Percentiles rank a stretch among this genome's conserved stretches.
Conservation (phyloP, 1,139 yeast genomes). For the Zygoascus hellenicus region DNA sequence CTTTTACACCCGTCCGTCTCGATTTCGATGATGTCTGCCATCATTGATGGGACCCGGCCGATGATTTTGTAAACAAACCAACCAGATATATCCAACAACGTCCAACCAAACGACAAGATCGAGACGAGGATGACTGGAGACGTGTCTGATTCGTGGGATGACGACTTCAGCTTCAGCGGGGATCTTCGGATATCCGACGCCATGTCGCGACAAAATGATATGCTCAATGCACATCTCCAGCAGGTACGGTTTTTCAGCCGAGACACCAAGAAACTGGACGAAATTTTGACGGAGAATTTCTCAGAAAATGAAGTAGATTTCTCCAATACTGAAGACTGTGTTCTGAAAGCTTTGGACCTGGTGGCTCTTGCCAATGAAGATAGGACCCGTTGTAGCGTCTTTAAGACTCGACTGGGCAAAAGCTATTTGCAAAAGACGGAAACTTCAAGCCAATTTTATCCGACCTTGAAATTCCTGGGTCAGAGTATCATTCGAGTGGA, state of each 20-base stretch:
- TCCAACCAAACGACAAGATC: no score
- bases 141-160: slow-evolving; percentile 24
- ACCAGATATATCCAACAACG: no score
- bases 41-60: no score
- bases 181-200: slow-evolving; percentile 17
- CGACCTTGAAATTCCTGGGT: slow-evolving; percentile 13
- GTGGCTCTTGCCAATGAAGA: slow-evolving; percentile 24
- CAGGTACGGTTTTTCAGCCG: slow-evolving; percentile 20
- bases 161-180: slow-evolving; percentile 22
- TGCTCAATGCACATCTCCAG: slow-evolving; percentile 18
- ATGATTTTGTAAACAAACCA: no score
- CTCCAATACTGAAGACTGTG: slow-evolving; percentile 3
- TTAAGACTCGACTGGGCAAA: slow-evolving; percentile 5
- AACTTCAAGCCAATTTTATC: slow-evolving; percentile 1
- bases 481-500: slow-evolving; percentile 1
- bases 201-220: slow-evolving; percentile 12
- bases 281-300: slow-evolving; percentile 9
- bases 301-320: background rate
- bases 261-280: slow-evolving; percentile 18
- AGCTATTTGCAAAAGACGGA: background rate
- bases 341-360: slow-evolving; percentile 20
- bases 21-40: no score
- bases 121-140: background rate
- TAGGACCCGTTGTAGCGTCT: slow-evolving; percentile 7
- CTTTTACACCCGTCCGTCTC: background rate